Base-by-base conservation (phyloP, 768 basidiomycete species). In the Tricholoma sp. region DNA sequence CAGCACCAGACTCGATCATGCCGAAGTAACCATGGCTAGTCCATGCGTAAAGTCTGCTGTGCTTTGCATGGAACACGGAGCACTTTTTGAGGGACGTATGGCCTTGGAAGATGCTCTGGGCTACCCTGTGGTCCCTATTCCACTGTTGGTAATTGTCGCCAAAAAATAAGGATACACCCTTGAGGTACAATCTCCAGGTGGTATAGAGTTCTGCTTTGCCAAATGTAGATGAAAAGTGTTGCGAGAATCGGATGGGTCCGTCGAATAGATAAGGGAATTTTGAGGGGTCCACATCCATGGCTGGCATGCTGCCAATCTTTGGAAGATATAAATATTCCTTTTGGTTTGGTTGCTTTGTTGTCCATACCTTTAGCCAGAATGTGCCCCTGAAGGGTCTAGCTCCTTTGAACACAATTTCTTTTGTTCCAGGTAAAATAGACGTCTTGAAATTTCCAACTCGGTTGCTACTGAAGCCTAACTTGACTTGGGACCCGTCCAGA, bases 101-200 rank as follows among this genome's bases (percentile, higher is more conserved):
- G 0, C 87, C 82, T 52, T 75, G 73, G 64, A 91, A 91, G 59
- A 91, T 90, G 49, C 74, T 76, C 67, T 88, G 85, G 2, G 89
- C 89, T 14, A 86, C 83, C 61, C 78, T 80, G 75, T 91, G 88
- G 11, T 79, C 60, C 55, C 63, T 71, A 67, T 87, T 89, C 89
- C 88, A 91, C 22, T 67, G 73, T 67, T 91, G 89, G 55, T 79
- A 68, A 27, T 60, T 69, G 64, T 86, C 79, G 9, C 81, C 76
- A 62, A 91, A 88, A 69, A 82, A 81, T 7, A 77, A 67, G 2
- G 75, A 79, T 0, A 89, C 68, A 18, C 82, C 85, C 54, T 77
- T 77, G 66, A 90, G 73, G 63, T 82, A 85, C 61, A 84, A 77
- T 66, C 89, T 90, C 89, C 90, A 91, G 1, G 89, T 91, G 35